Conservation (phyloP, 495 filamentous ascomycete species). For the Hypomontagnella monticulosa region DNA sequence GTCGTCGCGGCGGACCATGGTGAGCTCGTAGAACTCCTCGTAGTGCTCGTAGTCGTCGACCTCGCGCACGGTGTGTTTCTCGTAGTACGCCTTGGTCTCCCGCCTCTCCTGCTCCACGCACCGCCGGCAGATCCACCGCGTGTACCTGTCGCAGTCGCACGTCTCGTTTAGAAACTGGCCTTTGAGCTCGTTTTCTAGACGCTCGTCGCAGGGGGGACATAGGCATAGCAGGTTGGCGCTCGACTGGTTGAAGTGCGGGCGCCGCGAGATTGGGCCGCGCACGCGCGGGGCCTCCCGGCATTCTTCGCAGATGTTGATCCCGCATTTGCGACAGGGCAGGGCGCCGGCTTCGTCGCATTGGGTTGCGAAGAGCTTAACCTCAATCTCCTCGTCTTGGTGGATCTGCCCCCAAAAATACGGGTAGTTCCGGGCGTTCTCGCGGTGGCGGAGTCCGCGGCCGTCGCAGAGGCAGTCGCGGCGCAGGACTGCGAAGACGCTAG, state of each 20-base stretch:
- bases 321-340: constrained; percentile 37
- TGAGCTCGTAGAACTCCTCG: not conserved
- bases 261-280: not conserved
- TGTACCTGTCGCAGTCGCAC: constrained; percentile 39
- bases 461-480: constrained; percentile 13
- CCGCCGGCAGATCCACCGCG: constrained; percentile 36
- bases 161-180: constrained; percentile 29
- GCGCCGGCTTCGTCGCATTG: constrained; percentile 31
- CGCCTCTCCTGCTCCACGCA: constrained; percentile 23
- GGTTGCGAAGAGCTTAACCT: constrained; percentile 28
- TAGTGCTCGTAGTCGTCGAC: not conserved
- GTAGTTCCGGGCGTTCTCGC: not conserved
- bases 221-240: constrained; percentile 21
- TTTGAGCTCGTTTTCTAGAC: constrained; percentile 23
- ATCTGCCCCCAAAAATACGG: not conserved
- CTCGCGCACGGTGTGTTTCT: not conserved
- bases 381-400: constrained; percentile 32
- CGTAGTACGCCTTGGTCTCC: not conserved
- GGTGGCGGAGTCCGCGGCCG: constrained; percentile 2
- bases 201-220: constrained; percentile 27
- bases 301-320: constrained; percentile 38
- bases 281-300: constrained; percentile 6
- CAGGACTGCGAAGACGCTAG: not conserved
- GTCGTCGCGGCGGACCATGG: not conserved
- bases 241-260: not conserved